Base-by-base conservation (phyloP, 805 yeast genomes). In the Metschnikowia dekortorum region DNA sequence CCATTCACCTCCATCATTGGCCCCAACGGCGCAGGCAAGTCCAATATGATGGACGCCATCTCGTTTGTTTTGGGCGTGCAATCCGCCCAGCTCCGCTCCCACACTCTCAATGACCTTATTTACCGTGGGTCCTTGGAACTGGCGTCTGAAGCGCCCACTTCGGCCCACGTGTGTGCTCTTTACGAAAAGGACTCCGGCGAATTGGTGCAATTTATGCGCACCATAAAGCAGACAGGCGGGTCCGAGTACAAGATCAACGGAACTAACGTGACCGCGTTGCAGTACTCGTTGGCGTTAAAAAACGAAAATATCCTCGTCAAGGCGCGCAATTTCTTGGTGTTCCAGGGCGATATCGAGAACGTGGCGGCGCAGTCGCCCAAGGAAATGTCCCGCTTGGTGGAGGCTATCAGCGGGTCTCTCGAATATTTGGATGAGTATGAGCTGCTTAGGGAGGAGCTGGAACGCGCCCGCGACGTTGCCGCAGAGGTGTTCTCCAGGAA, bases 1-100 rank as follows among this genome's bases (percentile, higher is more conserved):
- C 75, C 79, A 53, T 94, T 94, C 71, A 89, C 96, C 1, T 85
- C 96, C 41, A 88, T 94, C 54, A 87, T 94, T 51, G 99, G 99
- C 1, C 98, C 98, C n/a, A 94, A 94, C 75, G 99, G 99, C 33
- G 87, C 97, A 0, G 99, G 99, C 7, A 94, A 94, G 70, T 87
- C 96, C 39, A 94, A 94, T 63, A 87, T 94, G 83, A 91, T 94
- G 87, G 99, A 94, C 65, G 97, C 99, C 34, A 86, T 94, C 42
- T 85, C 97, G 18, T 94, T 94, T 66, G 98, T 92, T 8, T 75
- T 94, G 35, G 99, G 99, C 28, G 83, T 92, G 44, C 75, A 85
- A 58, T 79, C 89, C 18, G 69, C 76, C 14, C 91, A 87, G 50
- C 73, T 94, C 51, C 79, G 99, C 59, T 88, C 97, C 1, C 71